Percentiles rank a stretch among this genome's conserved stretches.
Evolutionary conservation across 192 early-diverging fungal genomes (phyloP).

Genomic region (Coemansia sp.): DNA sequence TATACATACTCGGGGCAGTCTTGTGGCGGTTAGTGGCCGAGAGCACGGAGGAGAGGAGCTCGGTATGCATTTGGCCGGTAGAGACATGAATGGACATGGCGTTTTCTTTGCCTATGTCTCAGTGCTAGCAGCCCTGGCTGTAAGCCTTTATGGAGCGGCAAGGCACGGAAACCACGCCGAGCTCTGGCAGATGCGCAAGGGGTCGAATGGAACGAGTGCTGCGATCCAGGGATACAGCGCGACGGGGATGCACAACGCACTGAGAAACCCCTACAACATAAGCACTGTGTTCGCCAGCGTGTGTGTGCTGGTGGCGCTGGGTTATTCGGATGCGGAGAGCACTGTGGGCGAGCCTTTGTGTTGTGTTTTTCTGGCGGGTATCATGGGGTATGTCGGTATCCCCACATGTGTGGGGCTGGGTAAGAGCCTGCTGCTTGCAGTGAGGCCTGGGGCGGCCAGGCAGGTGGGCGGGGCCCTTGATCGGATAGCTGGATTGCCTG

Average conservation of each 20-base stretch:
- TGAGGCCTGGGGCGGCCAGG: constrained; percentile 1
- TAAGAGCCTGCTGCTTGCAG: constrained; percentile 17
- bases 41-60: constrained; percentile 26
- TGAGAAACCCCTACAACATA: constrained; percentile 34
- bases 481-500: constrained; percentile 20
- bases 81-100: constrained; percentile 6
- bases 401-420: constrained; percentile 33
- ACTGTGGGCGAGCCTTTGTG: constrained; percentile 30
- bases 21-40: too few relatives aligned
- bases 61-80: constrained; percentile 23
- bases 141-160: constrained; percentile 17
- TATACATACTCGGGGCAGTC: too few relatives aligned
- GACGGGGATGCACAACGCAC: constrained; percentile 20
- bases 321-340: constrained; percentile 15
- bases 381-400: constrained; percentile 23
- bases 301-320: constrained; percentile 24
- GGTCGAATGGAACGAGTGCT: too few relatives aligned
- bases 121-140: constrained; percentile 11
- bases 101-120: constrained; percentile 1
- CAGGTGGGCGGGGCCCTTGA: constrained; percentile 1
- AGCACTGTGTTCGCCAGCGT: constrained; percentile 24
- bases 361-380: constrained; percentile 20
- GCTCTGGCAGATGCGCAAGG: constrained; percentile 22
- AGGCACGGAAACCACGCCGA: constrained; percentile 31
- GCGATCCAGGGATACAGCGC: constrained; percentile 3